These are phyloP conservation scores for Botrytis paeoniae DNA, from an alignment of 2,329 filamentous ascomycete species.

Conservation along the genomic window DNA sequence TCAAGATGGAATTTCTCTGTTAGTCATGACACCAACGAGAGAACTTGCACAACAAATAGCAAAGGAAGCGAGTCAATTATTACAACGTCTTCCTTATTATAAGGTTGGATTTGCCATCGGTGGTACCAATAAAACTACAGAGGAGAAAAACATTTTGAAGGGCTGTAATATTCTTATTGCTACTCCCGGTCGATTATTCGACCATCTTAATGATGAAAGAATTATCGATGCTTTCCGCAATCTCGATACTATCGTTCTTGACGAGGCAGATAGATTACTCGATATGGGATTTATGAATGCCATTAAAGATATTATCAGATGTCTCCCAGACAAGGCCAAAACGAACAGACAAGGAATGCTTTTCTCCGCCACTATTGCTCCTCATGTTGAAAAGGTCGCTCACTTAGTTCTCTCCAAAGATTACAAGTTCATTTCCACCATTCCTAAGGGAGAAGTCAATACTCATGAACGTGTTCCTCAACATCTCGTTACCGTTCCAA, in stretches of 20 bases:
- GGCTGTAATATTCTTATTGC: slow-evolving; percentile 89
- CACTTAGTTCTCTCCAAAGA: slow-evolving; percentile 71
- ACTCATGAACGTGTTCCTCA: slow-evolving; percentile 87
- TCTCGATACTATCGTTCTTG: slow-evolving; percentile 88
- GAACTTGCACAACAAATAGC: slow-evolving; percentile 80
- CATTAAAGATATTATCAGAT: slow-evolving; percentile 56
- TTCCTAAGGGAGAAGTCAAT: slow-evolving; percentile 73
- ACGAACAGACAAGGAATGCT: slow-evolving; percentile 84
- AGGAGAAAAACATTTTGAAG: slow-evolving; percentile 64
- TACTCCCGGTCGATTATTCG: slow-evolving; percentile 81
- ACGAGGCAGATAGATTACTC: slow-evolving; percentile 97
- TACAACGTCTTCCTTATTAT: slow-evolving; percentile 35
- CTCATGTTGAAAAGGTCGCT: slow-evolving; percentile 77
- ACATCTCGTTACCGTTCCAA: slow-evolving; percentile 62
- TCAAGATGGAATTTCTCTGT: slow-evolving; percentile 53
- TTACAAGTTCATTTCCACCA: slow-evolving; percentile 90
- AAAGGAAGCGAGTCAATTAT: slow-evolving; percentile 60
- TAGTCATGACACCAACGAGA: slow-evolving; percentile 75
- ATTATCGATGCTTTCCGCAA: slow-evolving; percentile 43
- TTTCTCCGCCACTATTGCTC: slow-evolving; percentile 90
- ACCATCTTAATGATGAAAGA: slow-evolving; percentile 63
- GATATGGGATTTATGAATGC: slow-evolving; percentile 81
- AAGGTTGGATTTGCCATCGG: slow-evolving; percentile 80
- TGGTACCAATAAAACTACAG: slow-evolving; percentile 72
- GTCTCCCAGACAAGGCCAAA: slow-evolving; percentile 60